These are phyloP conservation scores for Cercophora samala DNA, from an alignment of 495 filamentous ascomycete genomes.

Conservation along the genomic window DNA sequence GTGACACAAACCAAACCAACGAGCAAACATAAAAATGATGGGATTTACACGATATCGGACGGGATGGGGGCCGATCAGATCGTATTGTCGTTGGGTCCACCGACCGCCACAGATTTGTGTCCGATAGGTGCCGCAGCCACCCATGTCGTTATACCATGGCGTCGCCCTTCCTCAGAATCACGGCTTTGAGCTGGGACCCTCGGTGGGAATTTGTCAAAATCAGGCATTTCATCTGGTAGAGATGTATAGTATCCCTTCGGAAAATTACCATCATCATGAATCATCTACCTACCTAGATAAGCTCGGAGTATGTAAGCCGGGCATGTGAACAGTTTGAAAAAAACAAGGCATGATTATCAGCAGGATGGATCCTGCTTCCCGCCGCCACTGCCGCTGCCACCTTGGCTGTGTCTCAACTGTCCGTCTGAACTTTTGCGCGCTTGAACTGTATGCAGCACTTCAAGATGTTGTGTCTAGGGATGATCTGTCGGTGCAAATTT, in stretches of 20 bases:
- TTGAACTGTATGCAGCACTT: too few relatives aligned
- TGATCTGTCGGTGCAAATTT: too few relatives aligned
- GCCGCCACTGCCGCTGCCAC: background rate
- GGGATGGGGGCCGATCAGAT: background rate
- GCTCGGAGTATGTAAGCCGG: background rate
- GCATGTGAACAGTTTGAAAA: background rate
- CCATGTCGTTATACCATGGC: too few relatives aligned
- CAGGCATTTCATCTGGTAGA: too few relatives aligned
- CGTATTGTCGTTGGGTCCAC: background rate
- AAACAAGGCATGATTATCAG: background rate
- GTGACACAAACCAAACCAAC: background rate
- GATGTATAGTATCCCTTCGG: too few relatives aligned
- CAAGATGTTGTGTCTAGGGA: too few relatives aligned
- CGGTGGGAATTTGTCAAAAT: too few relatives aligned
- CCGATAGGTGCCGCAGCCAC: background rate
- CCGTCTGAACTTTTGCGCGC: background rate
- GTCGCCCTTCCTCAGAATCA: too few relatives aligned
- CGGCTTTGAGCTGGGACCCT: too few relatives aligned
- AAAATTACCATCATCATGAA: background rate
- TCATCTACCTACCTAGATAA: background rate
- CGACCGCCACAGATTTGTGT: background rate
- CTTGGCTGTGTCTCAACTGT: too few relatives aligned
- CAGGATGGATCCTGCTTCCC: background rate
- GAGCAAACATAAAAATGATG: background rate
- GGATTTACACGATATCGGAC: background rate